Conservation (phyloP, 768 basidiomycete species). For the Suillus bovinus region DNA sequence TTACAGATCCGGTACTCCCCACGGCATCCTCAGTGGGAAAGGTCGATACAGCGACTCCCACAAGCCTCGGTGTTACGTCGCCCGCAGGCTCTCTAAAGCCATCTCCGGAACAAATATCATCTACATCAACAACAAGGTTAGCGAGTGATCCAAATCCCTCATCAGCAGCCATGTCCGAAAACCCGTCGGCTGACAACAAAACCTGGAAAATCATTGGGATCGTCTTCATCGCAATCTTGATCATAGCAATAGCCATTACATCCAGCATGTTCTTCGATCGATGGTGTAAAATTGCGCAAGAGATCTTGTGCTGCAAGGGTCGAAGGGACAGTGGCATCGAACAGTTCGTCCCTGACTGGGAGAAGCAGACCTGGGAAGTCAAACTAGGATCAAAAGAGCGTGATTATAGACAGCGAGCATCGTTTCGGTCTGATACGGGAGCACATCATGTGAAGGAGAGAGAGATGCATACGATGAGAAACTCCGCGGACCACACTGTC, state of each 20-base stretch:
- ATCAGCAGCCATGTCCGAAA: slow-evolving; percentile 10
- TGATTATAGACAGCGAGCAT: slow-evolving; percentile 11
- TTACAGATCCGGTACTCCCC: slow-evolving; percentile 1
- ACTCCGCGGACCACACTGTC: slow-evolving; percentile 5
- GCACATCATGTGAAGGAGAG: background rate
- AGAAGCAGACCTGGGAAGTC: slow-evolving; percentile 60
- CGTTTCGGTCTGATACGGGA: slow-evolving; percentile 6
- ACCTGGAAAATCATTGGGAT: slow-evolving; percentile 75
- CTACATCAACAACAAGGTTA: background rate
- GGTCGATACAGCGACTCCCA: background rate
- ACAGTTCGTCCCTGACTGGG: slow-evolving; percentile 64
- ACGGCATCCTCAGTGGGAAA: background rate
- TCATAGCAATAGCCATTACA: slow-evolving; percentile 55
- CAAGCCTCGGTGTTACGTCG: slow-evolving; percentile 3
- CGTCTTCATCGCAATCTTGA: slow-evolving; percentile 60
- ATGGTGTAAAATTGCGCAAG: slow-evolving; percentile 62
- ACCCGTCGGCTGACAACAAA: slow-evolving; percentile 40
- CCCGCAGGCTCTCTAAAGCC: slow-evolving; percentile 1
- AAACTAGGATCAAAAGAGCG: slow-evolving; percentile 19
- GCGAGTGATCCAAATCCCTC: slow-evolving; percentile 12
- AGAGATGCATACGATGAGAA: background rate
- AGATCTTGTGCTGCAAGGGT: slow-evolving; percentile 44
- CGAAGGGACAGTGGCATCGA: slow-evolving; percentile 39
- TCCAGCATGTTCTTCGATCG: slow-evolving; percentile 69
- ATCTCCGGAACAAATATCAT: slow-evolving; percentile 4